A percentile compares a stretch with the other conserved stretches of the same genome.
Conservation (phyloP, 2,329 filamentous ascomycete genomes). For the Cercospora sojina region DNA sequence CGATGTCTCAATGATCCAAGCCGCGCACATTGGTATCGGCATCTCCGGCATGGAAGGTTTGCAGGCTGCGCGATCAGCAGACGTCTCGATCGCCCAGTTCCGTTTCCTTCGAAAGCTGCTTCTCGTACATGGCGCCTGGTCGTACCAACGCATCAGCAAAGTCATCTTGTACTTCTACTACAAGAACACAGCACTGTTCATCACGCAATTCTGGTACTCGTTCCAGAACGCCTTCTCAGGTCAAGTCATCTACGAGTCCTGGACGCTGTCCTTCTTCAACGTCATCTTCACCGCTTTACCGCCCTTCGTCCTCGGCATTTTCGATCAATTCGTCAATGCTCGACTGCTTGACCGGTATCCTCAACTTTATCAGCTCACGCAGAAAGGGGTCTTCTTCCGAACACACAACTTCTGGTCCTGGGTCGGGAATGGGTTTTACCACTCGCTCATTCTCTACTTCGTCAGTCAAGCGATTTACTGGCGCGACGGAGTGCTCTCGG, state of each 20-base stretch:
- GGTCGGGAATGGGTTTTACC: constrained; percentile 93
- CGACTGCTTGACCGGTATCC: constrained; percentile 91
- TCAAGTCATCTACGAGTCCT: constrained; percentile 97
- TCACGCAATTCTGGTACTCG: constrained; percentile 95
- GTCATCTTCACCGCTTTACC: constrained; percentile 95
- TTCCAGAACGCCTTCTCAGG: constrained; percentile 99
- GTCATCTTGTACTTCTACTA: constrained; percentile 98
- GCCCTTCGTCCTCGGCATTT: constrained; percentile 89
- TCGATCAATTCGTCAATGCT: constrained; percentile 96
- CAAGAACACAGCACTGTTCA: constrained; percentile 97
- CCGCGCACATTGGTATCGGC: constrained; percentile 94
- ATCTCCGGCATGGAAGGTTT: constrained; percentile 97
- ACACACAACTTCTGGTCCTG: constrained; percentile 89
- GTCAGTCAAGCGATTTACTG: constrained; percentile 78
- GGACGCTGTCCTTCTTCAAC: constrained; percentile 99
- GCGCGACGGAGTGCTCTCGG: constrained; percentile 71
- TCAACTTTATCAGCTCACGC: constrained; percentile 89
- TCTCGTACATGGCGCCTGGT: constrained; percentile 94
- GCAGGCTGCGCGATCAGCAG: constrained; percentile 90
- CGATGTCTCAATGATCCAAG: constrained; percentile 99
- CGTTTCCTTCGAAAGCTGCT: constrained; percentile 90
- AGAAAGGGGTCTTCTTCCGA: constrained; percentile 90
- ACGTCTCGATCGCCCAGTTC: constrained; percentile 95
- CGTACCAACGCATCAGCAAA: constrained; percentile 94
- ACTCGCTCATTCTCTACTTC: constrained; percentile 90